Evolutionary conservation across 257 asterid species (phyloP), one percentile per base, ranked within the genome.

Genomic region (Solanum chmielewskii): DNA sequence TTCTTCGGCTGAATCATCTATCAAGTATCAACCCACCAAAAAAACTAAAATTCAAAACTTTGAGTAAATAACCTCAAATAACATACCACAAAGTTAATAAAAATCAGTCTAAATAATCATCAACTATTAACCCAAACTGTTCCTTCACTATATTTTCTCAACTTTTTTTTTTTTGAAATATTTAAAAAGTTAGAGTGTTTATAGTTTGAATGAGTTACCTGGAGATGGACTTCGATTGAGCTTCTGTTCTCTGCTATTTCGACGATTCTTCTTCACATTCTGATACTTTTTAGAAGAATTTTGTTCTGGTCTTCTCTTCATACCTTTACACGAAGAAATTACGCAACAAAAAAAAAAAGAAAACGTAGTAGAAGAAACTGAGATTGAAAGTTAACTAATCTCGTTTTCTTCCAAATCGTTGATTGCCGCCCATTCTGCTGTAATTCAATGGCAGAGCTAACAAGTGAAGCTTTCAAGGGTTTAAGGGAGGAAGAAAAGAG

Each of bases 1-100:
- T 66, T 89, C 91, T 80, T 92, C 90, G 5, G 83, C 42, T 49
- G 86, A 88, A 33, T 89, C 90, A 85, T 81, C 97, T 91, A 86
- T 83, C 52, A 76, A 80, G 39, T 25, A 21, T 15, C 78, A 16
- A 64, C 44, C 69, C 52, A 29, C 44, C 31, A 37, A 11, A 83
- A 74, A 4, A 81, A 6, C 35, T 33, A 74, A 6, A 14, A 44
- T 27, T 10, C 13, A 5, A 5, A 52, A 41, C 15, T 44, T 71
- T 15, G 10, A 4, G 14, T 29, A 56, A 71, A 49, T 31, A 70
- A 33, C 14, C 11, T 5, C 29, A 56, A 71, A 49, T 31, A 70
- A 33, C n/a, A 16, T 5, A 16, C n/a, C 68, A 45, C 60, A 47
- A 27, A 80, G 6, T 10, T 27, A 80, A 10, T n/a, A 47, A 47